Base-by-base conservation (phyloP, 2,329 filamentous ascomycete species). In the Fonsecaea multimorphosa region DNA sequence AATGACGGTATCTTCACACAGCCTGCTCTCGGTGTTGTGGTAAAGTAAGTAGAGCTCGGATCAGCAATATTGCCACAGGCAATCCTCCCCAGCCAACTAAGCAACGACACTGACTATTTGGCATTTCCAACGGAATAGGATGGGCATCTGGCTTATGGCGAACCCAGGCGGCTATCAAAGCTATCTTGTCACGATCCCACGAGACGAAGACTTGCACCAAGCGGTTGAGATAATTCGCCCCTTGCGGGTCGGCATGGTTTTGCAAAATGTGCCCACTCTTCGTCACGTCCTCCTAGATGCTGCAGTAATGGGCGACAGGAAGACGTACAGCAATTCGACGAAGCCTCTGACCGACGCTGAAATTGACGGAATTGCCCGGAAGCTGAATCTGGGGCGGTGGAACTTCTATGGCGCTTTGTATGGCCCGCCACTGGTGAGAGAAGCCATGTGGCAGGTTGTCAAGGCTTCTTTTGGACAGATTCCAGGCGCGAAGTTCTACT, bases 71-170 rank as follows among this genome's bases (percentile, higher is more conserved):
- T 31, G 29, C 29, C 3, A 8, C 29, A 8, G 29, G 3, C 29
- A 3, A 4, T 31, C 6, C 34, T 14, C 3, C 34, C 34, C 11
- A 12, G 14, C 1, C 4, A 12, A 46, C 36, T 40, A n/a, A 49
- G 63, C 44, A 38, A 66, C 46, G 74, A 72, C 5, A 49, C 72
- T 4, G 75, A 78, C 70, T 78, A 79, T 67, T 73, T 75, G 62
- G 79, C 64, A 16, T 73, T 68, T 68, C 67, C 69, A 34, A 67
- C 67, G 14, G 70, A 71, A 58, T 67, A 72, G 55, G 73, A 83
- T 86, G 78, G 84, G 84, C 0, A 79, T 86, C 54, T 67, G 67
- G 74, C 76, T 86, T 36, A 85, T 86, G 84, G 80, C 81, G 1
- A 83, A 84, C 53, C 82, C 82, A 0, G 82, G 79, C 9, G 82